These are phyloP conservation scores for Coffea humblotiana DNA, from an alignment of 305 asterid genomes.

Conservation along the genomic window DNA sequence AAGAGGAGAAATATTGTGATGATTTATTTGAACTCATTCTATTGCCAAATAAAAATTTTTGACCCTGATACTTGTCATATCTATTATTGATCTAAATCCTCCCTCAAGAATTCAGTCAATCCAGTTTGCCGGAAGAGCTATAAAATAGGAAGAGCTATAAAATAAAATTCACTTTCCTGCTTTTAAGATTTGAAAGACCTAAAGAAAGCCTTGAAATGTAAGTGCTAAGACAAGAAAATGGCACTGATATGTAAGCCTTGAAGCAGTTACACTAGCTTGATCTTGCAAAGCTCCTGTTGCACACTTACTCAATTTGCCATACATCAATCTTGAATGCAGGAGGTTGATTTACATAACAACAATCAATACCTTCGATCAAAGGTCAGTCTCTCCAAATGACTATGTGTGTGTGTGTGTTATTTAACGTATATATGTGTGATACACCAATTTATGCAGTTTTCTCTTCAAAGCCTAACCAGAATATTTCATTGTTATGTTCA, in stretches of 20 bases:
- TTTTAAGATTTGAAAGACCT: neutral
- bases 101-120: too few species aligned
- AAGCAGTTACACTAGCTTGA: neutral
- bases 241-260: neutral
- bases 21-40: neutral
- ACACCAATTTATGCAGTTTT: neutral
- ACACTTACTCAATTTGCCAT: neutral
- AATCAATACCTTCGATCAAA: slow-evolving; percentile 83
- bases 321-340: slow-evolving; percentile 54
- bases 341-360: slow-evolving; percentile 71
- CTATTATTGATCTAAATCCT: too few species aligned
- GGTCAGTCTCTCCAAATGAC: slow-evolving; percentile 33
- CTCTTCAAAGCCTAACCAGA: neutral
- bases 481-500: neutral
- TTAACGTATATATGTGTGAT: neutral
- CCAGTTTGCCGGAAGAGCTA: neutral
- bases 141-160: neutral
- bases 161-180: neutral
- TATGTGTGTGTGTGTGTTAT: neutral
- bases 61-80: neutral
- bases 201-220: neutral
- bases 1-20: neutral
- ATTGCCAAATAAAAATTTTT: too few species aligned
- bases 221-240: neutral
- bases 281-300: neutral